Base-by-base conservation (phyloP, 208 protist species). In the Tritrichomonas foetus region DNA sequence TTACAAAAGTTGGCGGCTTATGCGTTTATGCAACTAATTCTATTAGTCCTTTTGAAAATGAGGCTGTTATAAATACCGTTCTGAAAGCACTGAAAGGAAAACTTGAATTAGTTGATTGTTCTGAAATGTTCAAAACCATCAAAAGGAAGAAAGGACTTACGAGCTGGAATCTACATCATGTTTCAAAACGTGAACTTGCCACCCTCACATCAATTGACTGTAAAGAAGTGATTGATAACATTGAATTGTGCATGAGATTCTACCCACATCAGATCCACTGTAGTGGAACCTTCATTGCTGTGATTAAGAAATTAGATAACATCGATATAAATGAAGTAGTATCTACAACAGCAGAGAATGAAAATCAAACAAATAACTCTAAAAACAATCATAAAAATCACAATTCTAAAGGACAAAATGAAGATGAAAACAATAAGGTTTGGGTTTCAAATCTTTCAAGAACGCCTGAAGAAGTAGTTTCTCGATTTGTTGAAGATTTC, bases 11-110 rank as follows among this genome's bases (percentile, higher is more conserved):
- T 33, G 66, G 96, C 0, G 95, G 96, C 33, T 14, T 78, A 2
- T 72, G 96, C 9, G 95, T 97, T 39, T 97, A 97, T 93, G 95
- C 95, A 9, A 97, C 96, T 0, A 96, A 96, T 94, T 95, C 94
- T 25, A 55, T 96, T 20, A 96, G 95, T 66, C 96, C 96, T n/a
- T 64, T 96, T 66, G 96, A 97, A 93, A 95, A 97, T 57, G 96
- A 97, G 84, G 96, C 96, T 0, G 95, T 97, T 66, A 95, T 97
- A 53, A 94, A 94, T 0, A 66, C 72, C 39, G 64, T 97, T 27
- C 84, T 97, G 20, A 84, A 53, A 36, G 5, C 13, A 47, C 8
- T 49, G 27, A 3, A 84, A 39, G 41, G 74, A 14, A 47, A 33
- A 39, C 3, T 53, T n/a, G 74, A 84, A 84, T n/a, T 69, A n/a